Percentiles rank a stretch among this genome's conserved stretches.
These are phyloP conservation scores for Bryoerythrophyllum caledonicum DNA, from an alignment of 225 moss, liverwort and hornwort genomes.

Conservation along the genomic window DNA sequence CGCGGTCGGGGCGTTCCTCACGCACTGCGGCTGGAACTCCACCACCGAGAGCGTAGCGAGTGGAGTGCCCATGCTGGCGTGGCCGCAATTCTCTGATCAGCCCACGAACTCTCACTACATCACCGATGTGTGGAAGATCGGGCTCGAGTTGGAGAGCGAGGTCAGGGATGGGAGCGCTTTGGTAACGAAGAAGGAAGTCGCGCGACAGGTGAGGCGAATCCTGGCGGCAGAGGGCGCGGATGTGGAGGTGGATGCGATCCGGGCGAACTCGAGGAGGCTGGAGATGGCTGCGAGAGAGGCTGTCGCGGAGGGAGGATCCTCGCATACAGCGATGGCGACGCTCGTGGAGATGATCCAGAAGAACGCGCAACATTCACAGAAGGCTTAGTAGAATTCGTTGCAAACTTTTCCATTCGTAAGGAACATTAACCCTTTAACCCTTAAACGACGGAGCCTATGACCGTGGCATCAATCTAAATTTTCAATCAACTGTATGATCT, in stretches of 20 bases:
- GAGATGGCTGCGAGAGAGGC: slow-evolving; percentile 19
- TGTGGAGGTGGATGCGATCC: slow-evolving; percentile 21
- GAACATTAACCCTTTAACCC: too few species aligned
- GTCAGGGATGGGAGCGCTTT: background rate
- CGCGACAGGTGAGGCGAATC: slow-evolving; percentile 23
- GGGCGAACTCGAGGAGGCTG: slow-evolving; percentile 9
- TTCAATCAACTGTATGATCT: too few species aligned
- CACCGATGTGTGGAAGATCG: slow-evolving; percentile 33
- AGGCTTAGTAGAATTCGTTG: too few species aligned
- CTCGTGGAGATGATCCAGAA: slow-evolving; percentile 29
- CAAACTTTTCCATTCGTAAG: too few species aligned
- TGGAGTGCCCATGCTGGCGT: slow-evolving; percentile 31
- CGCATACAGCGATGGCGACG: slow-evolving; percentile 9
- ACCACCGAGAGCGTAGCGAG: slow-evolving; percentile 23
- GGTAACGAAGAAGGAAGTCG: slow-evolving; percentile 19
- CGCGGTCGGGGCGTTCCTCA: slow-evolving; percentile 31
- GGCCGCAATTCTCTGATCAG: slow-evolving; percentile 34
- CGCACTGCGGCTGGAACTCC: slow-evolving; percentile 54
- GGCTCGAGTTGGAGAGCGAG: slow-evolving; percentile 2
- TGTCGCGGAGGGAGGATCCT: slow-evolving; percentile 26
- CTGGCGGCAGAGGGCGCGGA: slow-evolving; percentile 19
- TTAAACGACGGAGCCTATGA: too few species aligned
- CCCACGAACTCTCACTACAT: slow-evolving; percentile 33
- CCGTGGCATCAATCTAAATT: too few species aligned
- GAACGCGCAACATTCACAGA: background rate